Conservation (phyloP, 306 rosid species). For the Lathyrus tuberosus region DNA sequence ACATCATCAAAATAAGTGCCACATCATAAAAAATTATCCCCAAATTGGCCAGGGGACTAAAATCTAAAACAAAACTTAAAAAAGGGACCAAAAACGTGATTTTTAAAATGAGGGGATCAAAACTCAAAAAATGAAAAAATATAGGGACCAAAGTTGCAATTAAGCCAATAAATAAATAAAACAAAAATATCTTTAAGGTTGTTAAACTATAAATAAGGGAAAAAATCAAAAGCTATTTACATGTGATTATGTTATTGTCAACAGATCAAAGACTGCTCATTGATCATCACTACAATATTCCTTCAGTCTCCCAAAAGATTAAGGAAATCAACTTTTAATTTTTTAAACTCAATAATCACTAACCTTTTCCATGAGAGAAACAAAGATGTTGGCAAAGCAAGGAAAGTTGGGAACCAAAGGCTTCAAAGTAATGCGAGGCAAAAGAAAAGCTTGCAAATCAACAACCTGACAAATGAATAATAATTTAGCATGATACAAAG, state of each 20-base stretch:
- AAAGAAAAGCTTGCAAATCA: constrained; percentile 77
- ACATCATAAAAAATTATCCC: too few relatives aligned
- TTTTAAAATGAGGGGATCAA: too few relatives aligned
- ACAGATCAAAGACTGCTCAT: constrained; percentile 5
- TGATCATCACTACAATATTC: constrained; percentile 3
- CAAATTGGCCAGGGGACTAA: too few relatives aligned
- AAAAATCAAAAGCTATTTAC: constrained; percentile 16
- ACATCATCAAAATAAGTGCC: too few relatives aligned
- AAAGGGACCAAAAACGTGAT: too few relatives aligned
- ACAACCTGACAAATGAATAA: constrained; percentile 59
- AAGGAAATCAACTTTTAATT: neutral
- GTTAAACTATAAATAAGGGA: too few relatives aligned
- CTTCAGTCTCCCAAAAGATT: constrained; percentile 12
- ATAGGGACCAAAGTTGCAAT: too few relatives aligned
- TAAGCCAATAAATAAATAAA: too few relatives aligned
- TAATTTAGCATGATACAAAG: constrained; percentile 15
- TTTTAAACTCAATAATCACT: constrained; percentile 37
- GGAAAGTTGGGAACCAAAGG: constrained; percentile 98
- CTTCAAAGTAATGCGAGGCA: constrained; percentile 85
- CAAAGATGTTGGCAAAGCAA: constrained; percentile 79
- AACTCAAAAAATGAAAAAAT: too few relatives aligned
- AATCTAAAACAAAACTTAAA: too few relatives aligned
- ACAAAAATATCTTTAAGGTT: too few relatives aligned
- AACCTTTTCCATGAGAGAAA: constrained; percentile 96
- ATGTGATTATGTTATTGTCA: constrained; percentile 3